Base-by-base conservation (phyloP, 2,329 filamentous ascomycete genomes). In the Dothideomycetes sp. region DNA sequence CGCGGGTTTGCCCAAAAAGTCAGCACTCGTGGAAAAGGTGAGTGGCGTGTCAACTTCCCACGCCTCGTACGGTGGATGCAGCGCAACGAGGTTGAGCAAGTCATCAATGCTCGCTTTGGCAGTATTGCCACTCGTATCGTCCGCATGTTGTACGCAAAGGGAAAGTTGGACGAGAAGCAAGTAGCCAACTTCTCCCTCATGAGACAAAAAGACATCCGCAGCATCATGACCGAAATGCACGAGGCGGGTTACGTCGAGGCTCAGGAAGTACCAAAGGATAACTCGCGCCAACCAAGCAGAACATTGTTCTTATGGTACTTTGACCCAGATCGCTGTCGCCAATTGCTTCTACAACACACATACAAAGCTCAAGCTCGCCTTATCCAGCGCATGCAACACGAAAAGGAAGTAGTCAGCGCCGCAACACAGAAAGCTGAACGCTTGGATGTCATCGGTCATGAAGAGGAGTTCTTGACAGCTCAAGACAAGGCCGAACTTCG, bases 251-350 rank as follows among this genome's bases (percentile, higher is more conserved):
- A 91, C 46, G 78, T 94, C 10, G 86, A 96, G 50, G 77, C 94
- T 5, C 91, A 98, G 60, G 91, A 98, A 64, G 82, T 98, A 1
- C 91, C 91, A 1, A 84, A 84, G 49, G 89, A 96, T 54, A 82
- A 82, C 49, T 81, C 80, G 47, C 80, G 87, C 23, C 76, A 83
- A 52, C 84, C 88, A 1, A 84, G 80, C 47, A 78, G 86, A 38
- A 94, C 87, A 0, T 74, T 94, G 17, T 96, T 88, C 59, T 76
- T 96, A 42, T 95, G 88, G 80, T 94, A 79, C 68, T 94, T 86
- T 60, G 88, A 96, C 56, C 68, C 74, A 9, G 77, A 86, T 32
- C 76, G 83, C 33, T 80, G 82, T 5, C 69, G 80, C 34, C 71
- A 74, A 15, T 74, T 82, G 46, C 65, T 94, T 1, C 63, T 94